Percentiles rank a stretch among this genome's conserved stretches.
Conservation (phyloP, 805 yeast species). For the Priceomyces medius region DNA sequence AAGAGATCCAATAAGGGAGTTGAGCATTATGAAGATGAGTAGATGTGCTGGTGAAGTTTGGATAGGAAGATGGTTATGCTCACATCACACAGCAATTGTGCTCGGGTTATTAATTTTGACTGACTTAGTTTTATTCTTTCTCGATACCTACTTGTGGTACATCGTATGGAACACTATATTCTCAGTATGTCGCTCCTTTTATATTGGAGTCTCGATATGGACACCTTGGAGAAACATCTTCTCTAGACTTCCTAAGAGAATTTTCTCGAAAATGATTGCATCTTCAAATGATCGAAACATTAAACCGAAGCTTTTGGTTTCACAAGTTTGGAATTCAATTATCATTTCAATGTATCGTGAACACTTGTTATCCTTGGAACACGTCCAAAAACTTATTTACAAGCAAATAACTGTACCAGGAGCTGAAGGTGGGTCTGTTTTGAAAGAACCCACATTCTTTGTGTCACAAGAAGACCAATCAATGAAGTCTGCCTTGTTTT, state of each 20-base stretch:
- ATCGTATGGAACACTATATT: slow-evolving; percentile 35
- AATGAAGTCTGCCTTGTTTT: slow-evolving; percentile 37
- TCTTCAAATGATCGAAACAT: slow-evolving; percentile 9
- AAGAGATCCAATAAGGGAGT: slow-evolving; percentile 32
- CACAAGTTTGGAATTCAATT: slow-evolving; percentile 30
- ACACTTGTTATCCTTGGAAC: slow-evolving; percentile 37
- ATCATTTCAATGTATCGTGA: slow-evolving; percentile 37
- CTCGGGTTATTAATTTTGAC: slow-evolving; percentile 24
- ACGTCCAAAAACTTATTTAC: slow-evolving; percentile 36
- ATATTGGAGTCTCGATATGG: slow-evolving; percentile 32
- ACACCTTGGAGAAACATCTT: slow-evolving; percentile 40
- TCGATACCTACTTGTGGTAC: slow-evolving; percentile 42
- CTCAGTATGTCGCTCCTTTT: slow-evolving; percentile 30
- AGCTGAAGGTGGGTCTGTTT: slow-evolving; percentile 21
- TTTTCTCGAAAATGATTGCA: slow-evolving; percentile 25
- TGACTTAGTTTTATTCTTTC: slow-evolving; percentile 33
- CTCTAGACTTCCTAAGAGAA: slow-evolving; percentile 34
- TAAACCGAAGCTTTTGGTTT: slow-evolving; percentile 12
- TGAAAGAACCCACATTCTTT: slow-evolving; percentile 47
- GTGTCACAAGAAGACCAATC: slow-evolving; percentile 47
- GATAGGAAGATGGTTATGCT: slow-evolving; percentile 24
- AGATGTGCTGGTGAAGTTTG: slow-evolving; percentile 27
- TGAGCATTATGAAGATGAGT: slow-evolving; percentile 25
- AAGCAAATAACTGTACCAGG: slow-evolving; percentile 18
- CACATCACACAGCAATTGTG: slow-evolving; percentile 26